A percentile compares a stretch with the other conserved stretches of the same genome.
phyloP scores from a whole-genome alignment of 78 protist genomes.

The Pigoraptor vietnamica region DNA sequence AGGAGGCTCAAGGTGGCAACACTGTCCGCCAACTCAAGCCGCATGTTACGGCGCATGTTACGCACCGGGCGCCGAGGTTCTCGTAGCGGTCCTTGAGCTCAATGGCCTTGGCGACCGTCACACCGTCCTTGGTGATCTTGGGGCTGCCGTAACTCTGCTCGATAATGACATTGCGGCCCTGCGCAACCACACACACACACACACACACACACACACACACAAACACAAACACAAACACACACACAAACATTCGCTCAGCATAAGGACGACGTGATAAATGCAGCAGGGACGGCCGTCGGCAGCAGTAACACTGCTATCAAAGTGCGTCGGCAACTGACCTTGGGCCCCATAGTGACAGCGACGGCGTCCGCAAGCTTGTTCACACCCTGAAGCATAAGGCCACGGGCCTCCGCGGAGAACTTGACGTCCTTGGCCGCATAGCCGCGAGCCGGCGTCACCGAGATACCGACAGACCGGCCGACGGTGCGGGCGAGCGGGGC shows the following conservation, averaged over 20 bases:
- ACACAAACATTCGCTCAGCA: no score
- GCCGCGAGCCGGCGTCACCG: neutral
- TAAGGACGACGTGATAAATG: no score
- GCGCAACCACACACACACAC: neutral
- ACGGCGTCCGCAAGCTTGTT: slow-evolving; percentile 95
- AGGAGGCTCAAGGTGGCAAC: neutral
- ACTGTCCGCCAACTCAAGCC: no score
- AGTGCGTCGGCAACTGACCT: slow-evolving; percentile 13
- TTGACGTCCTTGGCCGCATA: slow-evolving; percentile 70
- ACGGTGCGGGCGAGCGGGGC: neutral
- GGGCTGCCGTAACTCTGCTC: slow-evolving; percentile 96
- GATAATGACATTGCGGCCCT: slow-evolving; percentile 96
- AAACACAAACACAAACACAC: neutral
- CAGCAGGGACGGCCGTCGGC: no score
- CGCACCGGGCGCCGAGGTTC: slow-evolving; percentile 96
- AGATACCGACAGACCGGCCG: neutral
- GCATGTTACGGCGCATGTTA: no score
- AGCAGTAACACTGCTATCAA: neutral
- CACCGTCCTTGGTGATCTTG: slow-evolving; percentile 99
- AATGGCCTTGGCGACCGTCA: slow-evolving; percentile 96
- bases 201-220: neutral
- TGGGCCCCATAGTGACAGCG: slow-evolving; percentile 97
- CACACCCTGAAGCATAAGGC: slow-evolving; percentile 83
- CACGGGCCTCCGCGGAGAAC: slow-evolving; percentile 88
- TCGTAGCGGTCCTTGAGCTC: slow-evolving; percentile 83